Evolutionary conservation across 495 filamentous ascomycete species (phyloP).

Genomic region (Penicillium malachiteum): DNA sequence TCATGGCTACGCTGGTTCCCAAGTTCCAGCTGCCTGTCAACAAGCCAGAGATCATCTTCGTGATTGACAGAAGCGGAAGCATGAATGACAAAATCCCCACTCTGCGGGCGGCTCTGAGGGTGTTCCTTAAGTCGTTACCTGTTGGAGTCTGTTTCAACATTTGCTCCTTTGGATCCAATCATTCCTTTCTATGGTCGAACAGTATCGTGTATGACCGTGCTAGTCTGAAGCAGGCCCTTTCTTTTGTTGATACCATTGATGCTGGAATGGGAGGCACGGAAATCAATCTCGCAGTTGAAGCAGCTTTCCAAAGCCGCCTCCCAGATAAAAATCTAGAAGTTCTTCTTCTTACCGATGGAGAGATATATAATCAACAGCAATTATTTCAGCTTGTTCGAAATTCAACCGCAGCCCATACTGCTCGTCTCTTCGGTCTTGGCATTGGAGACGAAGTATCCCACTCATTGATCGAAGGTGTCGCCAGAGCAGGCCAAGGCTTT

Average conservation of each 20-base stretch:
- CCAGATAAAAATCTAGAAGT: constrained; percentile 4
- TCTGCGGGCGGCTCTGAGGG: constrained; percentile 54
- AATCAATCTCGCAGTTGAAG: background rate
- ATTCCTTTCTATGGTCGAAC: constrained; percentile 58
- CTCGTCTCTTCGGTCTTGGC: constrained; percentile 15
- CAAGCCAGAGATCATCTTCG: constrained; percentile 65
- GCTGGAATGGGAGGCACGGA: constrained; percentile 25
- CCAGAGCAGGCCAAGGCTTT: constrained; percentile 12
- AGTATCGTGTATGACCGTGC: constrained; percentile 54
- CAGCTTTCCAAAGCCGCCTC: constrained; percentile 1
- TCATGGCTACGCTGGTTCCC: constrained; percentile 68
- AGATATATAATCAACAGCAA: background rate
- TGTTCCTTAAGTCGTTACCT: constrained; percentile 72
- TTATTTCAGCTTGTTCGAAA: constrained; percentile 6
- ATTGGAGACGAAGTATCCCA: constrained; percentile 11
- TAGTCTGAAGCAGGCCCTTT: constrained; percentile 50
- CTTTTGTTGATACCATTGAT: constrained; percentile 46
- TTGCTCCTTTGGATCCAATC: constrained; percentile 60
- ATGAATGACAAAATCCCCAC: constrained; percentile 60
- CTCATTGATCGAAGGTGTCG: constrained; percentile 11
- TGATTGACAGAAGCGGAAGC: constrained; percentile 67
- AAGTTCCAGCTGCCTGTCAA: constrained; percentile 56
- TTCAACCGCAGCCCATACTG: background rate
- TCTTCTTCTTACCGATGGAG: constrained; percentile 8
- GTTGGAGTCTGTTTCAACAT: constrained; percentile 71